Base-by-base conservation (phyloP, 2,329 filamentous ascomycete genomes). In the Aspergillus ibericus region DNA sequence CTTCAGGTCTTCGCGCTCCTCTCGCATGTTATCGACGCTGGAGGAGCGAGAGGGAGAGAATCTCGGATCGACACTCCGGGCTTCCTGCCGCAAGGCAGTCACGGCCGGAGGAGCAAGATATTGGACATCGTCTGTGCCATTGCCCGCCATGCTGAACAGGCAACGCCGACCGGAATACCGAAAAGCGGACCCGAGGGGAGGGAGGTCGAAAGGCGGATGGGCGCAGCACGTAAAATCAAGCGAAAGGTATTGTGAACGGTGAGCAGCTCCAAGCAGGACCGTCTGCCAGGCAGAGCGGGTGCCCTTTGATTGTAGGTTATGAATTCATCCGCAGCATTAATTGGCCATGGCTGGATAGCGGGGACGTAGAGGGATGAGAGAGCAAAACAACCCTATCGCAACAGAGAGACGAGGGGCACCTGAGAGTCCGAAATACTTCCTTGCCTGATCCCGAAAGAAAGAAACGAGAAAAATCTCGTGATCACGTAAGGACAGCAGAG, bases 1-100 rank as follows among this genome's bases (percentile, higher is more conserved):
- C 71, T 93, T 92, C 66, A 99, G 84, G 73, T 98, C 93, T 72
- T 96, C 90, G 62, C 93, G 86, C 79, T 98, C 92, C 71, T 96
- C 92, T 67, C 91, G 88, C 69, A 98, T 97, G 74, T 96, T 88
- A 77, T 92, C 87, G 76, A 92, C 87, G 77, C 90, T 97, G 66
- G 95, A 80, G 12, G 91, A 81, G 59, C 86, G 79, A 68, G 87
- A 85, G 20, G 69, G 67, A 12, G 65, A 59, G 38, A 66, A 62
- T 61, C 70, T 72, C 57, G 72, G 71, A 63, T 70, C 67, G 62
- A 71, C 68, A 44, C 70, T 72, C 58, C 75, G 75, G 49, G 77
- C 75, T 67, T 79, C 76, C 67, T 77, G 74, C 63, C 75, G 72
- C 52, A 80, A 66, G 59, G 78, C 77, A 52, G 75, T 75, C 32